These are phyloP conservation scores for Colletotrichum sidae DNA, from an alignment of 2,329 filamentous ascomycete genomes.

Conservation along the genomic window DNA sequence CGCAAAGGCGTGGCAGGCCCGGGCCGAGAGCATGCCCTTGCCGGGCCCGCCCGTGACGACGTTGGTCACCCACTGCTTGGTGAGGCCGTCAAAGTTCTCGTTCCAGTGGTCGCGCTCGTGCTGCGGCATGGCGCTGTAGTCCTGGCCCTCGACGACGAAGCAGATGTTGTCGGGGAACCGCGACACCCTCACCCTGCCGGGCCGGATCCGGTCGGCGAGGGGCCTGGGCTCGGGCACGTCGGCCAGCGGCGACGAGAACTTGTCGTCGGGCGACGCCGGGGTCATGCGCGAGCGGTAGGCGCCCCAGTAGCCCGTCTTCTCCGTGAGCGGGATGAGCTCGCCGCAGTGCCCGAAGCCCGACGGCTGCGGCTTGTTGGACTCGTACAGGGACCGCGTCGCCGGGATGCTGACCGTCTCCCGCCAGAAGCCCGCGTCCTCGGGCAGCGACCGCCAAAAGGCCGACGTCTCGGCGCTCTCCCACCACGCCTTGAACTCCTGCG, in stretches of 20 bases:
- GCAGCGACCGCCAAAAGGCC: slow-evolving; percentile 23
- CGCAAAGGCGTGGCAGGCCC: slow-evolving; percentile 30
- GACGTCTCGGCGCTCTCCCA: slow-evolving; percentile 28
- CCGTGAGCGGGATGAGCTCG: slow-evolving; percentile 28
- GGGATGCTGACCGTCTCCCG: slow-evolving; percentile 32
- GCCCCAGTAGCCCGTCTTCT: slow-evolving; percentile 34
- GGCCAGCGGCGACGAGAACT: slow-evolving; percentile 23
- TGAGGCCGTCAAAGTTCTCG: slow-evolving; percentile 31
- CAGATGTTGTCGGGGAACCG: slow-evolving; percentile 33
- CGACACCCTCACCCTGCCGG: slow-evolving; percentile 28
- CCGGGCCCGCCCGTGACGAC: slow-evolving; percentile 18
- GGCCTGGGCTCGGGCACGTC: slow-evolving; percentile 18
- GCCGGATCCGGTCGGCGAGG: slow-evolving; percentile 17
- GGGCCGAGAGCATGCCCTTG: slow-evolving; percentile 25
- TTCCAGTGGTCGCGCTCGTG: slow-evolving; percentile 33
- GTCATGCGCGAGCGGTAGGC: slow-evolving; percentile 34
- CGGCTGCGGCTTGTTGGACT: slow-evolving; percentile 23
- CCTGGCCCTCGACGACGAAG: slow-evolving; percentile 34
- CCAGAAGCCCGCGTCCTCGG: slow-evolving; percentile 28
- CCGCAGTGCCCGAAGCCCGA: slow-evolving; percentile 34
- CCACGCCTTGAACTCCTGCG: slow-evolving; percentile 31
- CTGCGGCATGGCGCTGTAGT: slow-evolving; percentile 32
- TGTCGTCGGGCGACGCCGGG: slow-evolving; percentile 24
- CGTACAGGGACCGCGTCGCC: slow-evolving; percentile 28
- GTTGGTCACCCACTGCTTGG: slow-evolving; percentile 35